Evolutionary conservation across 768 basidiomycete genomes (phyloP).

Genomic region (Mycena haematopus): DNA sequence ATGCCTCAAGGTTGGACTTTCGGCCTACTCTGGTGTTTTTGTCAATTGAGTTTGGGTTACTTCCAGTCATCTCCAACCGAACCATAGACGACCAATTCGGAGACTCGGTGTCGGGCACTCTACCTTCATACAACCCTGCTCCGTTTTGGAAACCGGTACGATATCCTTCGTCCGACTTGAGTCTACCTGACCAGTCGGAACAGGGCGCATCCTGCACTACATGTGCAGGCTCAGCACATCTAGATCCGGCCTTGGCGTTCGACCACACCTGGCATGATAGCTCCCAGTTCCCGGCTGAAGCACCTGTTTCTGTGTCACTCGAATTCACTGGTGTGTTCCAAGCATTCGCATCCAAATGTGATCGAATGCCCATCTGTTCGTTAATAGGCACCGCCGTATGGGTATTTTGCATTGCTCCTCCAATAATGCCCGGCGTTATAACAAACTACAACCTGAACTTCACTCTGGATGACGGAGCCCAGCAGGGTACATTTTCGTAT

Average conservation of each 20-base stretch:
- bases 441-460: constrained; percentile 20
- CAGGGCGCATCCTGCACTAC: constrained; percentile 13
- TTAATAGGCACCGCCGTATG: constrained; percentile 21
- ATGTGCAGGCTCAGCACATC: constrained; percentile 15
- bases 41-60: not conserved
- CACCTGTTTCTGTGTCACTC: constrained; percentile 21
- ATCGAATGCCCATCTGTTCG: not conserved
- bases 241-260: constrained; percentile 19
- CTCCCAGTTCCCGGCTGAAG: constrained; percentile 11
- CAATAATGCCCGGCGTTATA: not conserved
- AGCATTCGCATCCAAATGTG: not conserved
- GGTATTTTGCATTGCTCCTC: constrained; percentile 26
- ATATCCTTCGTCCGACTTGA: not conserved
- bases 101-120: constrained; percentile 19
- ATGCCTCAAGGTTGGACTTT: constrained; percentile 11
- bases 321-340: constrained; percentile 16
- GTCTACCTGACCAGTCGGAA: not conserved
- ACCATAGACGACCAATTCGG: constrained; percentile 29
- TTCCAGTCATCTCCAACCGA: constrained; percentile 17
- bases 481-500: not conserved
- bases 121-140: constrained; percentile 18
- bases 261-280: constrained; percentile 26
- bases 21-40: not conserved
- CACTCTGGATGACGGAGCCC: constrained; percentile 12
- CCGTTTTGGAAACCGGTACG: constrained; percentile 14